Base-by-base conservation (phyloP, 208 protist genomes). In the Acanthamoeba castellanii region DNA sequence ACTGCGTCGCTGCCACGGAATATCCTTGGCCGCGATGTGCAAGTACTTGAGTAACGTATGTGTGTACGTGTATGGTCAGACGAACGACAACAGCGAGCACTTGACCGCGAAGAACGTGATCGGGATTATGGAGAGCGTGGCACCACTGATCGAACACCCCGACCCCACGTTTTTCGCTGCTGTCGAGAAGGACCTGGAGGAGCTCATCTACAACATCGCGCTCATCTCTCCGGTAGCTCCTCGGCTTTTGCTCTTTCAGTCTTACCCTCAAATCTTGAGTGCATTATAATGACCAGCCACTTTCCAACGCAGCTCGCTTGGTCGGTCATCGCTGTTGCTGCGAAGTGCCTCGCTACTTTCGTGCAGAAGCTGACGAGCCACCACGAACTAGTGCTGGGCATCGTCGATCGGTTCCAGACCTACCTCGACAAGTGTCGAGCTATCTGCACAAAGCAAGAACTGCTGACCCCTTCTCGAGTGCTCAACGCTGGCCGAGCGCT, bases 81-180 rank as follows among this genome's bases (percentile, higher is more conserved):
- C 90, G 50, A 94, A 94, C 42, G 72, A 94, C 34, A 34, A 32
- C n/a, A 52, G 55, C 42, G 90, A 94, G n/a, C 90, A 94, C 50
- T 25, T 94, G 42, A 37, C 55, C 16, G 70, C 55, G 14, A 94
- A 94, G 47, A 81, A 42, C 22, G 61, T 94, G 42, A 84, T 84
- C 6, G 61, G 52, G 8, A 94, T 94, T 11, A 59, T 94, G 70
- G 90, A 94, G 45, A 94, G 47, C 66, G 70, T 84, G 20, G 70
- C 72, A 13, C 90, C 90, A 18, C 68, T 84, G 13, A 25, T 94
- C 34, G 45, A 76, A 50, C 90, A 94, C 34, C 70, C 70, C 50
- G 90, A 94, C 27, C 61, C 61, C 6, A 25, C 90, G 11, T 94
- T 94, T 45, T 84, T 94, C 30, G 47, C 45, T 20, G n/a, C 61